Conservation (phyloP, 192 early-diverging fungal species). For the Podila minutissima region DNA sequence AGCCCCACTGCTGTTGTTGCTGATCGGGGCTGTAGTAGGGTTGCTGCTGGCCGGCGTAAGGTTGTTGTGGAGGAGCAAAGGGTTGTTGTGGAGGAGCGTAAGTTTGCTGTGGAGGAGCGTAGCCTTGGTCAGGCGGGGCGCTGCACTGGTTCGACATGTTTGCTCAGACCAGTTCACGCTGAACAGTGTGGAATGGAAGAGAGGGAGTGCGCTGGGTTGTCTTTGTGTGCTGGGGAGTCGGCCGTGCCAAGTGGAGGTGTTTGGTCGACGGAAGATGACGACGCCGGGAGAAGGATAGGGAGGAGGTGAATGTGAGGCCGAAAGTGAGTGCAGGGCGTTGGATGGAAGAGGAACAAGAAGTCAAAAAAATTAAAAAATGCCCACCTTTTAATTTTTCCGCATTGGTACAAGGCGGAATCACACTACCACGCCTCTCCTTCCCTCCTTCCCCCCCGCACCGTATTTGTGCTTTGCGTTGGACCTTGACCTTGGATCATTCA, state of each 20-base stretch:
- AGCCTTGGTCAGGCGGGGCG: constrained; percentile 1
- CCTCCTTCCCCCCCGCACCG: neutral
- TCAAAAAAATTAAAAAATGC: too few species aligned
- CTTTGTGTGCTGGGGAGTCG: too few species aligned
- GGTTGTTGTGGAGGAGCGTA: neutral
- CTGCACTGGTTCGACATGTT: neutral
- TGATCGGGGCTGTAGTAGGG: constrained; percentile 13
- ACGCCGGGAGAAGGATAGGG: too few species aligned
- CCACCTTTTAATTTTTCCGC: too few species aligned
- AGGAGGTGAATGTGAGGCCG: too few species aligned
- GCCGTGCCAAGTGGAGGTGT: too few species aligned
- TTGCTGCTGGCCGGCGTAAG: constrained; percentile 11
- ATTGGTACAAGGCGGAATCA: neutral
- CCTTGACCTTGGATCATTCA: too few species aligned
- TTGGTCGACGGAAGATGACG: too few species aligned
- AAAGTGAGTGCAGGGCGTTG: too few species aligned
- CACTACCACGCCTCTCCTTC: constrained; percentile 4
- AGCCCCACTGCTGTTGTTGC: constrained; percentile 24
- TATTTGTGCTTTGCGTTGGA: too few species aligned
- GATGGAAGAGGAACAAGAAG: too few species aligned
- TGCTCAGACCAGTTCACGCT: neutral
- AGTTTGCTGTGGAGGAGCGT: neutral
- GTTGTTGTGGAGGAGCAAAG: neutral
- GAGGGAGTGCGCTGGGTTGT: neutral
- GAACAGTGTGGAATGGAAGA: neutral